These are phyloP conservation scores for Oxytropis ochrocephala DNA, from an alignment of 306 rosid species.

Conservation along the genomic window DNA sequence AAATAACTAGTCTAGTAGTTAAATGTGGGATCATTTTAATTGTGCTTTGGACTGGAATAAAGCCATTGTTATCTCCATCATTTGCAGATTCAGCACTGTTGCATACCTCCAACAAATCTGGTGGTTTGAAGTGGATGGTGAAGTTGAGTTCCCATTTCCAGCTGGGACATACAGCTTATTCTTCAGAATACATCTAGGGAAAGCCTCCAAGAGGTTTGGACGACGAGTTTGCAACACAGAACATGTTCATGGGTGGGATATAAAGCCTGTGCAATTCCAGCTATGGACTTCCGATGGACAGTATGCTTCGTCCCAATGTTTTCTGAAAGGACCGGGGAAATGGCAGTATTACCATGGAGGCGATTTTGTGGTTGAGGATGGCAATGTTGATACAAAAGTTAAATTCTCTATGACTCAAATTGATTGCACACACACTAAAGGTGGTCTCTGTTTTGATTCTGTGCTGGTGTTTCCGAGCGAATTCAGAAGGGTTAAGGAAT, in stretches of 20 bases:
- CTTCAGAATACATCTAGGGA: conserved; percentile 72
- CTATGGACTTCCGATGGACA: conserved; percentile 87
- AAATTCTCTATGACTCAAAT: conserved; percentile 93
- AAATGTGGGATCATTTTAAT: neutral
- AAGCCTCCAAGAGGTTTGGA: conserved; percentile 63
- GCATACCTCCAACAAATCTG: conserved; percentile 94
- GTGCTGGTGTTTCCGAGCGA: conserved; percentile 60
- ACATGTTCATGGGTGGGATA: conserved; percentile 91
- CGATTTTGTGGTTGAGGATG: conserved; percentile 61
- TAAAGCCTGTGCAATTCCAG: conserved; percentile 77
- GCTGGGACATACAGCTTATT: conserved; percentile 71
- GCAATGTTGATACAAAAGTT: conserved; percentile 47
- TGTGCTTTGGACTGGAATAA: conserved; percentile 1
- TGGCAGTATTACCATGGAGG: conserved; percentile 80
- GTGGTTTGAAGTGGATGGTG: conserved; percentile 99
- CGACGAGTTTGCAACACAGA: conserved; percentile 65
- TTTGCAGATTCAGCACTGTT: conserved; percentile 50
- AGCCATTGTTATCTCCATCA: conserved; percentile 4
- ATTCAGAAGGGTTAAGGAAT: conserved; percentile 44
- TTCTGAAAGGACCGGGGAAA: conserved; percentile 58
- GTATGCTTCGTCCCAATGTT: conserved; percentile 53
- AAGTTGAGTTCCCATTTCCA: conserved; percentile 88
- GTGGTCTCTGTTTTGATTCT: conserved; percentile 92
- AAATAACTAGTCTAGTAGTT: neutral
- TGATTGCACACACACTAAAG: conserved; percentile 96